Percentiles rank a stretch among this genome's conserved stretches.
Conservation (phyloP, 805 yeast species). For the Candida verbasci region DNA sequence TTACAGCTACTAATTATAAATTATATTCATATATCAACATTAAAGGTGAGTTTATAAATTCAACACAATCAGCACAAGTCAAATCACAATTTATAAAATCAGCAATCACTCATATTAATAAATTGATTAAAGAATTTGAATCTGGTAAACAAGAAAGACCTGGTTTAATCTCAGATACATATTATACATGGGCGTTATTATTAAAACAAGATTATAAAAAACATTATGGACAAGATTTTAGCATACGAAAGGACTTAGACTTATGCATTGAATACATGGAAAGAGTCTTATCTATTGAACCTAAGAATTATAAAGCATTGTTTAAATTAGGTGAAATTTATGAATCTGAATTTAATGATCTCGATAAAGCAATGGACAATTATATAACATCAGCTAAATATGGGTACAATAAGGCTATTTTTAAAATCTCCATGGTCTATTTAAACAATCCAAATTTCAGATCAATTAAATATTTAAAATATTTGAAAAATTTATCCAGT, state of each 20-base stretch:
- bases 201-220: slow-evolving; percentile 30
- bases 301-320: slow-evolving; percentile 27
- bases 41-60: slow-evolving; percentile 32
- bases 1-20: slow-evolving; percentile 34
- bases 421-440: slow-evolving; percentile 34
- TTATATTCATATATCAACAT: slow-evolving; percentile 39
- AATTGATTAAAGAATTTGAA: slow-evolving; percentile 31
- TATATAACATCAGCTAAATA: slow-evolving; percentile 36
- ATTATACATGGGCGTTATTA: slow-evolving; percentile 33
- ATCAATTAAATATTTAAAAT: slow-evolving; percentile 30
- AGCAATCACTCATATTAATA: slow-evolving; percentile 31
- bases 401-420: slow-evolving; percentile 44
- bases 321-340: slow-evolving; percentile 37
- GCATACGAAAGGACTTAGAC: slow-evolving; percentile 22
- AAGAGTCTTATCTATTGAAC: slow-evolving; percentile 27
- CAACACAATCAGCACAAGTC: slow-evolving; percentile 26
- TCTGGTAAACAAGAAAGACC: slow-evolving; percentile 12
- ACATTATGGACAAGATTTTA: slow-evolving; percentile 33
- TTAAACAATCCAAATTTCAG: slow-evolving; percentile 31
- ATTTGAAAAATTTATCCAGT: slow-evolving; percentile 32
- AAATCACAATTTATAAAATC: slow-evolving; percentile 36
- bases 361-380: slow-evolving; percentile 28
- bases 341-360: slow-evolving; percentile 28
- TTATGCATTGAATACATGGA: slow-evolving; percentile 28
- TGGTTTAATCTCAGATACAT: slow-evolving; percentile 25